Conservation (phyloP, 352 stramenopile genomes). For the Phytophthora chlamydospora region DNA sequence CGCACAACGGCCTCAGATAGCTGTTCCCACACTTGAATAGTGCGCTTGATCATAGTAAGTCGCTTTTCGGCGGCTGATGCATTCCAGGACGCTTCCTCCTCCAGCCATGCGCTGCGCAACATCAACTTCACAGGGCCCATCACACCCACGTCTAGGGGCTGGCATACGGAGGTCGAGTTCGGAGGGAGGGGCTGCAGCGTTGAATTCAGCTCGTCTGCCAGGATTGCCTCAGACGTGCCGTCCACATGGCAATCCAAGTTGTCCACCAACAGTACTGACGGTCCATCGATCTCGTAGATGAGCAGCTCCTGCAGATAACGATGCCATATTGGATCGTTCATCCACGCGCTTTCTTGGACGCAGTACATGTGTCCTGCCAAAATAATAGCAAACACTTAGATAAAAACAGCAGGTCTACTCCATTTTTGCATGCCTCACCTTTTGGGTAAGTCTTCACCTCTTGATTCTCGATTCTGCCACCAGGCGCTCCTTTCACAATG, state of each 20-base stretch:
- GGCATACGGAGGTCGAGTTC: conserved; percentile 3
- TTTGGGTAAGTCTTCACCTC: no score
- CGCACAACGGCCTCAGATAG: neutral
- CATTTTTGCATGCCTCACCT: no score
- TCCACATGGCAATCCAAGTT: conserved; percentile 1
- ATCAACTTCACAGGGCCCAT: neutral
- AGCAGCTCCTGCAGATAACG: neutral
- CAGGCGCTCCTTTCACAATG: no score
- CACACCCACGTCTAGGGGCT: neutral
- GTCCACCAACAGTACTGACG: neutral
- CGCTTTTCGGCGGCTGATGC: neutral
- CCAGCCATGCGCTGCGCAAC: neutral
- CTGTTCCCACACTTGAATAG: neutral
- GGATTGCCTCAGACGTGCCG: neutral
- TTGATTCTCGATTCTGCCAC: no score
- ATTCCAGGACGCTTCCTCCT: neutral
- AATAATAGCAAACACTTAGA: no score
- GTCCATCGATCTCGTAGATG: neutral
- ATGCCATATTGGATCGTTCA: neutral
- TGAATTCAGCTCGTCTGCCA: neutral
- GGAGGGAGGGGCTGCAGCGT: neutral
- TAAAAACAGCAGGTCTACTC: no score
- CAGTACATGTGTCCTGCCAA: conserved; percentile 1
- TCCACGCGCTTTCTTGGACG: conserved; percentile 1
- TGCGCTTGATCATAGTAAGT: neutral